phyloP scores from a whole-genome alignment of 2,329 filamentous ascomycete species.

The Calonectria pseudoreteaudii region DNA sequence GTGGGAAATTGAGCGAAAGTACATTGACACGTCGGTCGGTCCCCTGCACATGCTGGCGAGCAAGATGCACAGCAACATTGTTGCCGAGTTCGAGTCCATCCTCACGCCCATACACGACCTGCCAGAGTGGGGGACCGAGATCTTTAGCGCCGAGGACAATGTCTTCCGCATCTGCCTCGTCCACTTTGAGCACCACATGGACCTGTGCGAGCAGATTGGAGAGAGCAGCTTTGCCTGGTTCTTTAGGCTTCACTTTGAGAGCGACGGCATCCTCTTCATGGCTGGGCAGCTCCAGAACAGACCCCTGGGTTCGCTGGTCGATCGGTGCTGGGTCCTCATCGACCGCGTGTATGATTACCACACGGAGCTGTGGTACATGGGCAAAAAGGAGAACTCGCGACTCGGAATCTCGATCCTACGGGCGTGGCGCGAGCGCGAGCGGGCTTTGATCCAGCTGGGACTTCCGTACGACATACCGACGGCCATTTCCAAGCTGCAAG shows the following conservation, averaged over 20 bases:
- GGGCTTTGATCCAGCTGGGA: not conserved
- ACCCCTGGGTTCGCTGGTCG: constrained; percentile 7
- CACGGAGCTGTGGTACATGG: constrained; percentile 21
- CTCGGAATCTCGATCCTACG: constrained; percentile 3
- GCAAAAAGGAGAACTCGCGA: not conserved
- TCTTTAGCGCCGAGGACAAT: constrained; percentile 22
- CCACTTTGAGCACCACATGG: constrained; percentile 18
- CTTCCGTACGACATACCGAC: constrained; percentile 1
- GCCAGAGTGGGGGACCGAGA: constrained; percentile 23
- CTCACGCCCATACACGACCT: constrained; percentile 18
- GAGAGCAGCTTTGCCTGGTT: constrained; percentile 16
- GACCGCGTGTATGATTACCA: constrained; percentile 16
- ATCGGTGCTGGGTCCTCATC: constrained; percentile 16
- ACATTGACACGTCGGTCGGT: constrained; percentile 9
- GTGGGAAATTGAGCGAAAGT: not conserved
- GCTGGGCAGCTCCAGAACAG: constrained; percentile 16
- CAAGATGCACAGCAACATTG: not conserved
- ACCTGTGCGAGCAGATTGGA: constrained; percentile 15
- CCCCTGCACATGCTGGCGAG: constrained; percentile 17
- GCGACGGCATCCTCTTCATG: constrained; percentile 19
- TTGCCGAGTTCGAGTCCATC: constrained; percentile 3
- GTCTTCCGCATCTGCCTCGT: constrained; percentile 14
- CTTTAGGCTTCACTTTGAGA: constrained; percentile 20
- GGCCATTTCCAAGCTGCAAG: not conserved
- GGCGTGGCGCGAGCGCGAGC: constrained; percentile 22